phyloP scores from a whole-genome alignment of 2,329 filamentous ascomycete genomes.

The Zymoseptoria ardabiliae region DNA sequence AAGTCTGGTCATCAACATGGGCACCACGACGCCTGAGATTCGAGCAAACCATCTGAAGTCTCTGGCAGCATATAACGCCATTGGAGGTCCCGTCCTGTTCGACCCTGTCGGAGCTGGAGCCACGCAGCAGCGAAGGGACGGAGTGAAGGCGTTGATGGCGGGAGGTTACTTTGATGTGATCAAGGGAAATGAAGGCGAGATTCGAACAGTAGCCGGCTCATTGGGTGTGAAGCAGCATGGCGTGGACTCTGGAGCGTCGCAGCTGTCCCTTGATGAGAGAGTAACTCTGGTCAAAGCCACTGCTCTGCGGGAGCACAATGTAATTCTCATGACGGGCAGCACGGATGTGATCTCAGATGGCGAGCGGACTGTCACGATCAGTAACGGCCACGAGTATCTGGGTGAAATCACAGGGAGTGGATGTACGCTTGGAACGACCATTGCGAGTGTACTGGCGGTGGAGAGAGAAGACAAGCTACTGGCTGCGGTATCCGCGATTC shows the following conservation, averaged over 20 bases:
- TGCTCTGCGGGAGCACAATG: slow-evolving; percentile 59
- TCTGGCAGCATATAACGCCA: slow-evolving; percentile 71
- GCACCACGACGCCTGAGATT: slow-evolving; percentile 72
- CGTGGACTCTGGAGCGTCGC: slow-evolving; percentile 66
- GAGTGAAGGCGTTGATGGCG: slow-evolving; percentile 63
- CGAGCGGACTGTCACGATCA: slow-evolving; percentile 55
- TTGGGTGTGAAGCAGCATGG: slow-evolving; percentile 59
- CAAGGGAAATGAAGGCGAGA: slow-evolving; percentile 90
- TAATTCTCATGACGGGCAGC: slow-evolving; percentile 76
- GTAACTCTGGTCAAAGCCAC: slow-evolving; percentile 57
- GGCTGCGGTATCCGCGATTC: slow-evolving; percentile 63
- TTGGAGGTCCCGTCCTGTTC: slow-evolving; percentile 67
- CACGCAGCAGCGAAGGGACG: slow-evolving; percentile 62
- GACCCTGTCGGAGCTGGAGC: slow-evolving; percentile 90
- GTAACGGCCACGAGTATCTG: slow-evolving; percentile 69
- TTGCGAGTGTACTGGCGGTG: slow-evolving; percentile 68
- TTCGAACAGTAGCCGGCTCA: slow-evolving; percentile 62
- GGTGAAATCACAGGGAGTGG: slow-evolving; percentile 66
- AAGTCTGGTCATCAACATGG: slow-evolving; percentile 88
- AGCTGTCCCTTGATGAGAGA: slow-evolving; percentile 47
- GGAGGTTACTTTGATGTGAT: slow-evolving; percentile 77
- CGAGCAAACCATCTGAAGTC: slow-evolving; percentile 66
- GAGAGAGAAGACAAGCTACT: slow-evolving; percentile 58
- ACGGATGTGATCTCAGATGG: slow-evolving; percentile 76
- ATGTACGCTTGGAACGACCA: slow-evolving; percentile 74